Evolutionary conservation across 1,139 yeast species (phyloP).

Genomic region (Hemisphaericaspora lyxosophila): DNA sequence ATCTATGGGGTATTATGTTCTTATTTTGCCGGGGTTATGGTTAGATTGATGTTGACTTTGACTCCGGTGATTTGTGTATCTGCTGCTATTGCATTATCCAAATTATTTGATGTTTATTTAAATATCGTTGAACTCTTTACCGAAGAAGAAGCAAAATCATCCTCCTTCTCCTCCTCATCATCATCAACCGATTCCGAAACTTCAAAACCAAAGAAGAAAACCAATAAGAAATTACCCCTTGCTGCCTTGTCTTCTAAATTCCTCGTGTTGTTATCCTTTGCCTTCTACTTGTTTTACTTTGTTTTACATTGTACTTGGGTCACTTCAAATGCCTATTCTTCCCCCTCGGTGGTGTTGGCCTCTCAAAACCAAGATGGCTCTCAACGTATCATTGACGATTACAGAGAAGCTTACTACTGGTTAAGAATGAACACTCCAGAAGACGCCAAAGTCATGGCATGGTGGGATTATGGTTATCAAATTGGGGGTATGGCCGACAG

Average conservation of each 20-base stretch:
- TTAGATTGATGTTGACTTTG: constrained; percentile 92
- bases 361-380: constrained; percentile 84
- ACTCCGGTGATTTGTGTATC: constrained; percentile 95
- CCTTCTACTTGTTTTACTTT: constrained; percentile 74
- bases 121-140: constrained; percentile 55
- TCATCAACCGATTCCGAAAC: constrained; percentile 7
- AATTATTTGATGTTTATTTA: constrained; percentile 78
- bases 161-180: no score
- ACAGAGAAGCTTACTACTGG: constrained; percentile 99
- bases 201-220: constrained; percentile 12
- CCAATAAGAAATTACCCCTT: constrained; percentile 22
- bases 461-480: constrained; percentile 99
- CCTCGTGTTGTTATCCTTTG: constrained; percentile 68
- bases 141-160: constrained; percentile 9
- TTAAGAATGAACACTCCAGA: constrained; percentile 96
- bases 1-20: constrained; percentile 90
- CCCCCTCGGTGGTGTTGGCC: constrained; percentile 96
- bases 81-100: constrained; percentile 82
- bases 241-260: constrained; percentile 53
- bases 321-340: constrained; percentile 90
- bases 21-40: constrained; percentile 99
- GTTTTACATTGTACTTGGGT: constrained; percentile 98
- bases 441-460: constrained; percentile 93
- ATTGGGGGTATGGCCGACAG: constrained; percentile 99
- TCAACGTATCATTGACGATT: constrained; percentile 85